Evolutionary conservation across 805 yeast species (phyloP).

Genomic region (Scheffersomyces ergatensis): DNA sequence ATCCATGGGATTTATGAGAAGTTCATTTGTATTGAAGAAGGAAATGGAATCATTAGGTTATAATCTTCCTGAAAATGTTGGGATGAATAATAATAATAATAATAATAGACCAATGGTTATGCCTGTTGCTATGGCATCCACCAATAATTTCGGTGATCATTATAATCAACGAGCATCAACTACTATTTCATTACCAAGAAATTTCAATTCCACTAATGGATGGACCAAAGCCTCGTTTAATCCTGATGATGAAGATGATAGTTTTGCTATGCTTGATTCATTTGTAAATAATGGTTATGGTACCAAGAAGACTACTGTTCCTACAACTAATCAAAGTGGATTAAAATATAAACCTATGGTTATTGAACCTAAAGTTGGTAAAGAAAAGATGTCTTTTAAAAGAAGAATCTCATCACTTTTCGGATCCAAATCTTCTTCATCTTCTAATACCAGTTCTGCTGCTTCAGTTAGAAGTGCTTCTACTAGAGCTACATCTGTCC

Average conservation of each 20-base stretch:
- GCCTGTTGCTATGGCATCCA: neutral
- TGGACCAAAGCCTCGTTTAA: neutral
- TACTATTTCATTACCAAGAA: constrained; percentile 7
- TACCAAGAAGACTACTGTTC: neutral
- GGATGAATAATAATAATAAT: constrained; percentile 11
- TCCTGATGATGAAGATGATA: constrained; percentile 15
- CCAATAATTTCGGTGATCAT: neutral
- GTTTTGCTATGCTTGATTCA: constrained; percentile 23
- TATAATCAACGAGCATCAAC: constrained; percentile 2
- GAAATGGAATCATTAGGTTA: constrained; percentile 34
- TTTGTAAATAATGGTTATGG: constrained; percentile 7
- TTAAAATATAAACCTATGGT: constrained; percentile 1
- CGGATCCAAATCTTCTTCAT: neutral
- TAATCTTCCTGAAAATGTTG: constrained; percentile 31
- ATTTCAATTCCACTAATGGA: neutral
- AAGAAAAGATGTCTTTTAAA: constrained; percentile 2
- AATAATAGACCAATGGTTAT: constrained; percentile 2
- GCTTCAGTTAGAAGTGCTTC: neutral
- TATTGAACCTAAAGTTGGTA: constrained; percentile 3
- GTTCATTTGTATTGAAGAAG: constrained; percentile 40
- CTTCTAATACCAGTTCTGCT: neutral
- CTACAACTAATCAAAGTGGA: neutral
- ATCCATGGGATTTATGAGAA: constrained; percentile 43
- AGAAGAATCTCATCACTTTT: constrained; percentile 2
- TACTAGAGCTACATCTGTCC: neutral